These are phyloP conservation scores for Rhizopogon sp. DNA, from an alignment of 768 basidiomycete genomes.

Conservation along the genomic window DNA sequence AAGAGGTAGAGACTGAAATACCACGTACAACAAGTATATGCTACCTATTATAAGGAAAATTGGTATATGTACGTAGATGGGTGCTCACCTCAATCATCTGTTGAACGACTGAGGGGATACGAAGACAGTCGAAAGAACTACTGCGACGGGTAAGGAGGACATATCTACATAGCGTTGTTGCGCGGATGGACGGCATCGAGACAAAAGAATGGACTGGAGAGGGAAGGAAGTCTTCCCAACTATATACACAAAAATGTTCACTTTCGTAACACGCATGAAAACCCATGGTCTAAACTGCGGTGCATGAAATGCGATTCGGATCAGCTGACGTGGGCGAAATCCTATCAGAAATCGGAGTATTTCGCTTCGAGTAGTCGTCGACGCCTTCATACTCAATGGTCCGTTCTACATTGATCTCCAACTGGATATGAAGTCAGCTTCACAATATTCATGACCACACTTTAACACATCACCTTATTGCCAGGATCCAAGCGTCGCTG, in stretches of 20 bases:
- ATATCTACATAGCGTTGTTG: neutral
- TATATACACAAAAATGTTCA: neutral
- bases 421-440: conserved; percentile 5
- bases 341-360: neutral
- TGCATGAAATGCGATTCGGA: neutral
- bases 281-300: neutral
- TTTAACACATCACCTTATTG: neutral
- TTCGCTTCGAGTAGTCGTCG: neutral
- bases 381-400: conserved; percentile 18
- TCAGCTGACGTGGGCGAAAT: neutral
- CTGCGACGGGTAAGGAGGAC: neutral
- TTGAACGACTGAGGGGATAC: neutral
- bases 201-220: neutral
- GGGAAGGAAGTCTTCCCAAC: neutral
- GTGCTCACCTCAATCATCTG: neutral
- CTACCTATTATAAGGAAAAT: neutral
- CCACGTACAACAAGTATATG: no score
- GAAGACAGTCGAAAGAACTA: neutral
- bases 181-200: neutral
- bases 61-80: neutral
- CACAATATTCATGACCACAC: neutral
- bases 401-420: conserved; percentile 24
- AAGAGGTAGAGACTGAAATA: no score
- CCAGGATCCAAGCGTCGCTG: neutral
- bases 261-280: neutral